Evolutionary conservation across 495 filamentous ascomycete species (phyloP), one percentile per base, ranked within the genome.

Genomic region (Pseudotulostoma volvatum): DNA sequence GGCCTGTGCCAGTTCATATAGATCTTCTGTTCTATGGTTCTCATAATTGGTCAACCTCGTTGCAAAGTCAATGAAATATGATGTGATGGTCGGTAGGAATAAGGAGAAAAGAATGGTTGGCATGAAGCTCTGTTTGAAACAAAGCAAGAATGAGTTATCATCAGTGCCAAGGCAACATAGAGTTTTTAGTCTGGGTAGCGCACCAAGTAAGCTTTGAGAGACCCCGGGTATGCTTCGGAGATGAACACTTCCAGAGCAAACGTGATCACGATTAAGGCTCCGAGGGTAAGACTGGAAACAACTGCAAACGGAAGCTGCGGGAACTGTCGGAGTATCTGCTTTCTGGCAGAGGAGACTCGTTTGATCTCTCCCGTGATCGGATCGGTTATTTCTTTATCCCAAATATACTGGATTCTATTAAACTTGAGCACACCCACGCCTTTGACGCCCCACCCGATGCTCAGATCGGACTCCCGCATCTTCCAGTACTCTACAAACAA

Each of bases 401-500:
- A 79, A 39, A 71, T 49, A 51, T 93, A 96, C 45, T 84, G 71
- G 21, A 74, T 60, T 17, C 87, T 69, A 33, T 79, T 81, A 13
- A 71, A 72, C 55, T 95, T 84, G 31, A 96, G 79, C 20, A 64
- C 67, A 4, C 80, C 82, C 11, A 93, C 86, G 7, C 80, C 81
- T 20, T 78, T 75, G 15, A 94, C 87, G 2, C 79, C 80, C 90
- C 90, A 97, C 36, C 84, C 76, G 18, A 94, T 68, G n/a, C 77
- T 79, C 3, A 97, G 65, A 53, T 97, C 90, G 2, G 77, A 63
- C 57, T 97, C 85, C 54, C 90, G 86, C 40, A 82, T 77, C 62
- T 90, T 93, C 90, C 90, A 97, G 54, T 80, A 93, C 57, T 97
- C 90, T 17, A 93, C 79, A 47, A 97, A 96, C 11, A 85, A 63